Evolutionary conservation across 2,329 filamentous ascomycete species (phyloP), one percentile per base, ranked within the genome.

Genomic region (Zalaria sp.): DNA sequence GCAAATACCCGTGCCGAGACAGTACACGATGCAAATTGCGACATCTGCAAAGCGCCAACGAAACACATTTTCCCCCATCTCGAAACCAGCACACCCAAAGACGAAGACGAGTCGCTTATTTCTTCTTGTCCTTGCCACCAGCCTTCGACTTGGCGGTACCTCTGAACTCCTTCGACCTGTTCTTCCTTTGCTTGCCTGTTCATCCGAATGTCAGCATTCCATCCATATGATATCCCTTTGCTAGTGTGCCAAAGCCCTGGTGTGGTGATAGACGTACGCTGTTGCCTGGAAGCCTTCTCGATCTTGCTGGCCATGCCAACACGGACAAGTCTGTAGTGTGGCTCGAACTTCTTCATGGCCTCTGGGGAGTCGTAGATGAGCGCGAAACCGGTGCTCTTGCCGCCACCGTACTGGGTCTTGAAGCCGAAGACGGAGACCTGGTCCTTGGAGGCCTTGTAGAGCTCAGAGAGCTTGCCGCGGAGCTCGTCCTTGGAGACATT

Each of bases 311-410:
- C 89, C 59, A 85, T 75, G 65, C 89, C 91, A 65, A 94, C 85
- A 58, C 91, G 81, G 68, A 98, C 79, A 59, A 95, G 80, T 71
- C 91, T 82, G 83, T 95, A 95, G 72, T 83, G 82, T 61, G 91
- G 91, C 81, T 98, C 91, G 71, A 96, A 98, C 75, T 96, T 96
- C 85, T 95, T 95, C 81, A 98, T 81, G 61, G 88, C 86, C 78
- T 98, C 91, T 65, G 79, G 74, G 56, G 85, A 93, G 73, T 98
- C 91, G 80, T 98, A 98, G 75, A 98, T 77, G 62, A 96, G 86
- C 56, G 87, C 91, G 67, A 98, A 98, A 61, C 91, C 91, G 55
- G 89, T 96, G 69, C 85, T 94, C 83, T 98, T 98, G 77, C 91
- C 91, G 66, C 91, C 91, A 89, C 91, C 91, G 68, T 83, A 98